Conservation (phyloP, 2,329 filamentous ascomycete species). For the Curvularia sp. region DNA sequence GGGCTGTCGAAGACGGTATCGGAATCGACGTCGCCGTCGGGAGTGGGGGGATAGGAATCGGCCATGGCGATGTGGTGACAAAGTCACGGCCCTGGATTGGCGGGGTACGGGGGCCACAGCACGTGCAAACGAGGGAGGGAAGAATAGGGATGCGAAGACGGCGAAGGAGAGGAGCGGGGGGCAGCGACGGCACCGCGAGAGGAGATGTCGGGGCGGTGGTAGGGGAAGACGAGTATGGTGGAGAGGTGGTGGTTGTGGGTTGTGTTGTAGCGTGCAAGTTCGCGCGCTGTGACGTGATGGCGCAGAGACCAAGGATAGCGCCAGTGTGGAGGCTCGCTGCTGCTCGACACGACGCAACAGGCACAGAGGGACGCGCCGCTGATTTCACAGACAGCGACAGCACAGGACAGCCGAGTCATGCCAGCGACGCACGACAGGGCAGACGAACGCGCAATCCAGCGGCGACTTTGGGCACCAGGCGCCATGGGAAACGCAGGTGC, state of each 20-base stretch:
- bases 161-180: slow-evolving; percentile 14
- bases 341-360: not conserved
- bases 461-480: not conserved
- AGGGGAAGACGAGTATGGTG: slow-evolving; percentile 21
- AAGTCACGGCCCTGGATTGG: slow-evolving; percentile 21
- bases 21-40: slow-evolving; percentile 42
- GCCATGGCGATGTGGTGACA: slow-evolving; percentile 34
- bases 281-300: slow-evolving; percentile 25
- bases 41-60: slow-evolving; percentile 37
- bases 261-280: slow-evolving; percentile 28
- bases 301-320: slow-evolving; percentile 27
- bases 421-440: not conserved
- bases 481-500: not conserved
- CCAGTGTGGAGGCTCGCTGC: slow-evolving; percentile 14
- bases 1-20: slow-evolving; percentile 43
- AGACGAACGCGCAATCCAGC: no score
- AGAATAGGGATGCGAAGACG: slow-evolving; percentile 18
- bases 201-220: slow-evolving; percentile 20
- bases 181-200: slow-evolving; percentile 23
- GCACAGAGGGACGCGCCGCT: not conserved
- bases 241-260: slow-evolving; percentile 27
- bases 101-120: slow-evolving; percentile 23
- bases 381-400: not conserved
- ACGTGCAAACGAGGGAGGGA: slow-evolving; percentile 9
- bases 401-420: not conserved